Percentiles rank a stretch among this genome's conserved stretches.
Evolutionary conservation across 1,139 yeast species (phyloP).

Genomic region (Candida freyschussii): DNA sequence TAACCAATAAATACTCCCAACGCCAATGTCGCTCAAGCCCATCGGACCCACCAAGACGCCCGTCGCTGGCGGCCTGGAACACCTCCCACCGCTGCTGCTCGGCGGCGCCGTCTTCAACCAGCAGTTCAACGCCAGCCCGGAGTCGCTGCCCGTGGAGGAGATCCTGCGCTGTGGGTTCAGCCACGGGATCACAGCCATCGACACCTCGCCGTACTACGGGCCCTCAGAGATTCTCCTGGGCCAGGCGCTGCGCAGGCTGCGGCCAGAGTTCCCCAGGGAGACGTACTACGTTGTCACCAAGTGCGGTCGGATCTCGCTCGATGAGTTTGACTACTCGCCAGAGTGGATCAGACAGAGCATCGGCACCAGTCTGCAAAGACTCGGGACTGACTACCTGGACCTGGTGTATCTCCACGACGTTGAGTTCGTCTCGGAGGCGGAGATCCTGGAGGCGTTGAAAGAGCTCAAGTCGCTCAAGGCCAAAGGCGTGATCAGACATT

Average conservation of each 20-base stretch:
- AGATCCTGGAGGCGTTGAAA: slow-evolving; percentile 56
- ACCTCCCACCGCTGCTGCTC: slow-evolving; percentile 53
- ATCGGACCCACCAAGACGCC: slow-evolving; percentile 16
- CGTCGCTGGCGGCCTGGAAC: slow-evolving; percentile 14
- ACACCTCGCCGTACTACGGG: slow-evolving; percentile 92
- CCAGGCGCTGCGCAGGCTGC: slow-evolving; percentile 43
- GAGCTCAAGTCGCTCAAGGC: slow-evolving; percentile 55
- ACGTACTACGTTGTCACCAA: slow-evolving; percentile 74
- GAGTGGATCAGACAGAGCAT: slow-evolving; percentile 59
- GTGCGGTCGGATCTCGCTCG: slow-evolving; percentile 68
- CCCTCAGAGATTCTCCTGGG: slow-evolving; percentile 80
- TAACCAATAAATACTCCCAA: neutral
- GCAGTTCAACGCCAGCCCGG: slow-evolving; percentile 69
- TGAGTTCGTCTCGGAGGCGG: slow-evolving; percentile 62
- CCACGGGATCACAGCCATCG: slow-evolving; percentile 71
- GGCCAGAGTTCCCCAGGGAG: slow-evolving; percentile 49
- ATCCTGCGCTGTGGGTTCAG: slow-evolving; percentile 58
- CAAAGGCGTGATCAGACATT: slow-evolving; percentile 57
- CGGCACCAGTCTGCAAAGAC: slow-evolving; percentile 56
- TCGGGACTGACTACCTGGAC: slow-evolving; percentile 66
- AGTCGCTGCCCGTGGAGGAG: slow-evolving; percentile 48
- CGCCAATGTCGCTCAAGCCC: slow-evolving; percentile 14
- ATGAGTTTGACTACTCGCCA: slow-evolving; percentile 73
- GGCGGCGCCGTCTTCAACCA: slow-evolving; percentile 88
- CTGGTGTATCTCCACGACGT: slow-evolving; percentile 84